Conservation (phyloP, 2,329 filamentous ascomycete genomes). For the Plectosphaerella plurivora region DNA sequence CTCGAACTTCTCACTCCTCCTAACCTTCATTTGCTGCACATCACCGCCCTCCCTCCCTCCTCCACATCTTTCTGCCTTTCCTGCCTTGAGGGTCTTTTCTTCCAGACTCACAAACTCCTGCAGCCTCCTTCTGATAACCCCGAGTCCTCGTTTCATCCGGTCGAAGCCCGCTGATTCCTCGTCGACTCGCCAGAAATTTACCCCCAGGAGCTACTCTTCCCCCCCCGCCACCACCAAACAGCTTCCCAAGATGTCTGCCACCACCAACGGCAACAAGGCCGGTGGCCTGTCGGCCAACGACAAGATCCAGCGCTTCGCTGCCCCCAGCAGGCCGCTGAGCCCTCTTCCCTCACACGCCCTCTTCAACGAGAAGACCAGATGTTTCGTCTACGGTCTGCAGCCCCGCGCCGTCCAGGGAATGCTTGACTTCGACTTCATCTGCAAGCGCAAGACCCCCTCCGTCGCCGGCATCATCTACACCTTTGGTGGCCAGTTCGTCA, state of each 20-base stretch:
- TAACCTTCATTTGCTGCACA: slow-evolving; percentile 1
- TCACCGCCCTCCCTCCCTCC: slow-evolving; percentile 7
- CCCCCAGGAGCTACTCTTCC: background rate
- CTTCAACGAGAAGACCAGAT: slow-evolving; percentile 99
- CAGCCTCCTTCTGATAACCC: background rate
- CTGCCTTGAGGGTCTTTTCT: background rate
- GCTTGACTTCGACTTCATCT: slow-evolving; percentile 99
- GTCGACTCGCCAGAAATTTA: slow-evolving; percentile 11
- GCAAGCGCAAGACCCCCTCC: slow-evolving; percentile 94
- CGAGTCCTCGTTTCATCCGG: background rate
- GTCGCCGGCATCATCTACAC: slow-evolving; percentile 99
- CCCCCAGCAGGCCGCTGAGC: slow-evolving; percentile 87
- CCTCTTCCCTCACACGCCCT: slow-evolving; percentile 84
- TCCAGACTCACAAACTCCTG: background rate
- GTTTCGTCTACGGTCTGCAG: slow-evolving; percentile 99
- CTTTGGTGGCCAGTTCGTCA: slow-evolving; percentile 99
- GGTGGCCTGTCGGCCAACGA: slow-evolving; percentile 77
- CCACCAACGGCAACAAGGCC: slow-evolving; percentile 43
- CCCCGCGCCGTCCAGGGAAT: slow-evolving; percentile 87
- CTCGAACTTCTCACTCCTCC: slow-evolving; percentile 8
- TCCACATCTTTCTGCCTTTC: background rate
- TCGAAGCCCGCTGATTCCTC: background rate
- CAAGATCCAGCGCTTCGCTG: slow-evolving; percentile 95
- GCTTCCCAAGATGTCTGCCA: slow-evolving; percentile 47
- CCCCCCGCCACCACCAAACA: slow-evolving; percentile 4